These are phyloP conservation scores for Suhomyces faveliae DNA, from an alignment of 805 yeast genomes.

Conservation along the genomic window DNA sequence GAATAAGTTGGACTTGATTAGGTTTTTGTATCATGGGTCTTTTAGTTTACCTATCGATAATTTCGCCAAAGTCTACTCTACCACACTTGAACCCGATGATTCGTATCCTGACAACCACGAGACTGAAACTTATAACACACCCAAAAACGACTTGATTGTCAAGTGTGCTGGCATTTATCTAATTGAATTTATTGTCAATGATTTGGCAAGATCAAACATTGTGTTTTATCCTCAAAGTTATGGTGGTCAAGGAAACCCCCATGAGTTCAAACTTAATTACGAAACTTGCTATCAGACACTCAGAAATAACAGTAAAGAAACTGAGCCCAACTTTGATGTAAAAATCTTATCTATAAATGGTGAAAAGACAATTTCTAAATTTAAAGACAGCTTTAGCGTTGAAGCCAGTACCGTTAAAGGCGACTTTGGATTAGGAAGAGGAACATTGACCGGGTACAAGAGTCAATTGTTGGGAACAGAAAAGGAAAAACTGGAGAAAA, in stretches of 20 bases:
- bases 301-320: constrained; percentile 24
- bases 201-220: constrained; percentile 53
- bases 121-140: constrained; percentile 24
- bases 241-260: constrained; percentile 63
- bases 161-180: constrained; percentile 59
- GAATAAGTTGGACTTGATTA: constrained; percentile 76
- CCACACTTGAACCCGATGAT: constrained; percentile 20
- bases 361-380: constrained; percentile 55
- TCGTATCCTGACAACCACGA: constrained; percentile 13
- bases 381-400: constrained; percentile 29
- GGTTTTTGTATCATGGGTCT: constrained; percentile 80
- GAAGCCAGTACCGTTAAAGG: constrained; percentile 11
- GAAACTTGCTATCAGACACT: constrained; percentile 33
- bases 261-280: constrained; percentile 48
- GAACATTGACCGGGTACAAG: constrained; percentile 37
- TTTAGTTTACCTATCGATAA: constrained; percentile 68
- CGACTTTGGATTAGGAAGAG: constrained; percentile 45
- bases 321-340: constrained; percentile 41
- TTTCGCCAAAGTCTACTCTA: constrained; percentile 39
- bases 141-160: constrained; percentile 31
- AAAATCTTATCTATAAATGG: constrained; percentile 61
- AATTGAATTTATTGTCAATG: constrained; percentile 64
- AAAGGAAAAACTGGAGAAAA: constrained; percentile 16
- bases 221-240: constrained; percentile 58
- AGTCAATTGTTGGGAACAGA: constrained; percentile 33